Conservation (phyloP, 2,329 filamentous ascomycete genomes). For the Stemphylium vesicarium region DNA sequence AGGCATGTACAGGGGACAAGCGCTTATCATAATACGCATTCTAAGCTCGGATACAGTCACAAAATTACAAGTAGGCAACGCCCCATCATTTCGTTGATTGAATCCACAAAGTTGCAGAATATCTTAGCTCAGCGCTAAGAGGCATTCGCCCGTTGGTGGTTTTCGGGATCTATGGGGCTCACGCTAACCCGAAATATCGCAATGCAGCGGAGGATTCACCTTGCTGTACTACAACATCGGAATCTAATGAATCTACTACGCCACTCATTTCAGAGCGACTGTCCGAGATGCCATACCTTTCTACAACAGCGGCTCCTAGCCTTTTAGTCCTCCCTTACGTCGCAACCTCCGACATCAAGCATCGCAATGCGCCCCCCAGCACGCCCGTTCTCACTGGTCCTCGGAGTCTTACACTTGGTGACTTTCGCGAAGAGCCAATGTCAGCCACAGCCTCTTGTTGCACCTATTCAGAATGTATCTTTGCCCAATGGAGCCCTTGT, state of each 20-base stretch:
- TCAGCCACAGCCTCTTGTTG: conserved; percentile 5
- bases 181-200: conserved; percentile 2
- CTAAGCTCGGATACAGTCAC: no score
- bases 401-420: no score
- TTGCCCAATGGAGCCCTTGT: conserved; percentile 17
- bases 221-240: not conserved
- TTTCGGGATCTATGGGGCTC: not conserved
- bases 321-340: not conserved
- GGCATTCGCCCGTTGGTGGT: conserved; percentile 11
- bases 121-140: not conserved
- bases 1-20: not conserved
- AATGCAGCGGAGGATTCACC: conserved; percentile 1
- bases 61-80: no score
- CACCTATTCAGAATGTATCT: conserved; percentile 18
- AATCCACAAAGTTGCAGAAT: no score
- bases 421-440: no score
- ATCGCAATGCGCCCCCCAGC: conserved; percentile 10
- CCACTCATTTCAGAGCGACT: not conserved
- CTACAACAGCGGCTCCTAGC: not conserved
- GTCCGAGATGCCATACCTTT: not conserved
- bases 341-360: not conserved
- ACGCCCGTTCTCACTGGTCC: not conserved
- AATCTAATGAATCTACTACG: not conserved
- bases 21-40: not conserved
- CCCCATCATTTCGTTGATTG: no score